These are phyloP conservation scores for Zygosaccharomyces kombuchaensis DNA, from an alignment of 805 yeast genomes.

Conservation along the genomic window DNA sequence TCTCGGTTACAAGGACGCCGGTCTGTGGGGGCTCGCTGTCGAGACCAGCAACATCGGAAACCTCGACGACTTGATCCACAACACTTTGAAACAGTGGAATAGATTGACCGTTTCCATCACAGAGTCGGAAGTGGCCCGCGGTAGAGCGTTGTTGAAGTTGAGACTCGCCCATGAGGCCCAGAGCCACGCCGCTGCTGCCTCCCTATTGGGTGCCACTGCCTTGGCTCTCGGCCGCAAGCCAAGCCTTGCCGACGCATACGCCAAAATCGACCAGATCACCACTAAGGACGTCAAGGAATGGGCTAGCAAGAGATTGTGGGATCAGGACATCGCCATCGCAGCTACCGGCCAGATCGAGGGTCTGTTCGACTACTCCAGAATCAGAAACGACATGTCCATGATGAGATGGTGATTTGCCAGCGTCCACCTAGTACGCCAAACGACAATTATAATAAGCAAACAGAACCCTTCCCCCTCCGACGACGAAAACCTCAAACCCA, in stretches of 20 bases:
- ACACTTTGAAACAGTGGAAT: slow-evolving; percentile 83
- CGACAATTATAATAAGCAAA: background rate
- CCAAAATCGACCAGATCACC: slow-evolving; percentile 59
- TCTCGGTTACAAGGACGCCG: slow-evolving; percentile 66
- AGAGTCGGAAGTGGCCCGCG: slow-evolving; percentile 74
- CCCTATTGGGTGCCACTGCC: slow-evolving; percentile 47
- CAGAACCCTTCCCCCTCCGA: no score
- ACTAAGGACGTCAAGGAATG: slow-evolving; percentile 59
- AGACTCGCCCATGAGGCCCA: slow-evolving; percentile 49
- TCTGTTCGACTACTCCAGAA: slow-evolving; percentile 76
- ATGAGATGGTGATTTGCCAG: slow-evolving; percentile 61
- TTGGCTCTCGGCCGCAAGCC: slow-evolving; percentile 58
- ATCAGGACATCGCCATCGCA: slow-evolving; percentile 76
- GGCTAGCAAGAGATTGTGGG: slow-evolving; percentile 77
- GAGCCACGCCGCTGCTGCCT: slow-evolving; percentile 48
- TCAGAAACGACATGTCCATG: slow-evolving; percentile 86
- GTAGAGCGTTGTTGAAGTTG: slow-evolving; percentile 66
- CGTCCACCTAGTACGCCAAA: background rate
- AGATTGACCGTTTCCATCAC: slow-evolving; percentile 71
- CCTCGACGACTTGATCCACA: slow-evolving; percentile 76
- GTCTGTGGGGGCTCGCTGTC: slow-evolving; percentile 79
- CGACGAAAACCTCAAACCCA: background rate
- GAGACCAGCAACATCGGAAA: slow-evolving; percentile 54
- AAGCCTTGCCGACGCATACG: slow-evolving; percentile 55
- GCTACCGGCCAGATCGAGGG: slow-evolving; percentile 86